Evolutionary conservation across 495 filamentous ascomycete species (phyloP).

Genomic region (Aspergillus ostianus): DNA sequence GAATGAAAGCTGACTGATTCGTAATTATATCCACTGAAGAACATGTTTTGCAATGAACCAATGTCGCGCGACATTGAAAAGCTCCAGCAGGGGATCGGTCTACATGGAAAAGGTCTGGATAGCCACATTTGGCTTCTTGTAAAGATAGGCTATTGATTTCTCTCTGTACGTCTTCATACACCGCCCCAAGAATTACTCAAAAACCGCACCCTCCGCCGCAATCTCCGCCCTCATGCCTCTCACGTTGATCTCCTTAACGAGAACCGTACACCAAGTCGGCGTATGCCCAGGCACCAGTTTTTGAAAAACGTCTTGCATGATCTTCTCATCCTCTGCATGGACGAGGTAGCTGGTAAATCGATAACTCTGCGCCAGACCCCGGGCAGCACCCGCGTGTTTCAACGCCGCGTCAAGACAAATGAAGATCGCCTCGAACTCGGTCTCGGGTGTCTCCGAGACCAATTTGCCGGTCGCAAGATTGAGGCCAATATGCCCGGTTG

Average conservation of each 20-base stretch:
- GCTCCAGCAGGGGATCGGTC: no score
- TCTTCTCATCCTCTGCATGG: conserved; percentile 7
- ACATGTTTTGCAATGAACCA: no score
- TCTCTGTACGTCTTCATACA: no score
- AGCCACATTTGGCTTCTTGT: no score
- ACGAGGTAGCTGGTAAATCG: conserved; percentile 3
- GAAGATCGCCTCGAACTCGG: conserved; percentile 14
- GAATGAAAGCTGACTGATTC: no score
- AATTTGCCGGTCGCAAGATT: conserved; percentile 7
- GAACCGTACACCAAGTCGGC: conserved; percentile 11
- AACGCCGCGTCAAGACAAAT: conserved; percentile 12
- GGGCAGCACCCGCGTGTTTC: conserved; percentile 6
- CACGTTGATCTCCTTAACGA: conserved; percentile 9
- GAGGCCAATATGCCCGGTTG: conserved; percentile 10
- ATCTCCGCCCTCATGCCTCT: conserved; percentile 11
- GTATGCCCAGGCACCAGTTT: conserved; percentile 6
- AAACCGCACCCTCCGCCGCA: conserved; percentile 10
- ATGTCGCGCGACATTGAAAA: no score
- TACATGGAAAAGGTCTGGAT: no score
- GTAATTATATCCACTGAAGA: no score
- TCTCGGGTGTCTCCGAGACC: not conserved
- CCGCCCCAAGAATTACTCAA: not conserved
- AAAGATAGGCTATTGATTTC: no score
- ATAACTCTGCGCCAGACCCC: conserved; percentile 5
- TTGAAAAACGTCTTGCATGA: conserved; percentile 8